Percentiles rank a stretch among this genome's conserved stretches.
Conservation (phyloP, 768 basidiomycete genomes). For the Clavulina sp. region DNA sequence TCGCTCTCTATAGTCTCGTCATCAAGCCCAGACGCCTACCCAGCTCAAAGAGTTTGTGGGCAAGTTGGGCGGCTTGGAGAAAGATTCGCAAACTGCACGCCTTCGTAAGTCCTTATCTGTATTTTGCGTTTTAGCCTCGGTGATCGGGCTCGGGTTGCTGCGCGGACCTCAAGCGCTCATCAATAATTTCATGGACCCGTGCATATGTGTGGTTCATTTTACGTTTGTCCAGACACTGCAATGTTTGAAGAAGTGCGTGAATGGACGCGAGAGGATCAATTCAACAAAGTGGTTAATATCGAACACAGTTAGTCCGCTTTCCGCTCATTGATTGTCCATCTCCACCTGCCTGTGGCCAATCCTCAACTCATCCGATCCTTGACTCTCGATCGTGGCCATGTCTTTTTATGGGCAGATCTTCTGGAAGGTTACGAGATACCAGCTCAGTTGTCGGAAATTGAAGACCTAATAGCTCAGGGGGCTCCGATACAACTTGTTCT, state of each 20-base stretch:
- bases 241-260: conserved; percentile 84
- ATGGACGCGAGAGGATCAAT: conserved; percentile 67
- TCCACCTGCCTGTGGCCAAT: background rate
- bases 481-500: conserved; percentile 64
- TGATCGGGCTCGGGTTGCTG: no score
- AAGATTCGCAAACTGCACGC: conserved; percentile 74
- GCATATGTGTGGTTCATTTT: no score
- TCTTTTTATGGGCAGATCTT: conserved; percentile 39
- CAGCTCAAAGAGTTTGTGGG: conserved; percentile 93
- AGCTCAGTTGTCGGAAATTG: conserved; percentile 68
- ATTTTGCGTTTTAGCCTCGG: no score
- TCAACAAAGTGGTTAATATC: conserved; percentile 83
- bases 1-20: conserved; percentile 36
- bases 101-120: conserved; percentile 52
- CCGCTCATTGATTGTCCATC: background rate
- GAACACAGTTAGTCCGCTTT: conserved; percentile 64
- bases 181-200: background rate
- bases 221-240: conserved; percentile 52
- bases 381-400: background rate
- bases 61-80: conserved; percentile 79
- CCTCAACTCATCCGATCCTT: background rate
- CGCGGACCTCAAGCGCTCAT: no score
- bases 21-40: conserved; percentile 77
- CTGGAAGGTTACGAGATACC: conserved; percentile 78
- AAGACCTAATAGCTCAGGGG: conserved; percentile 78